A percentile compares a stretch with the other conserved stretches of the same genome.
Conservation (phyloP, 306 rosid species). For the Hippophae tibetana region DNA sequence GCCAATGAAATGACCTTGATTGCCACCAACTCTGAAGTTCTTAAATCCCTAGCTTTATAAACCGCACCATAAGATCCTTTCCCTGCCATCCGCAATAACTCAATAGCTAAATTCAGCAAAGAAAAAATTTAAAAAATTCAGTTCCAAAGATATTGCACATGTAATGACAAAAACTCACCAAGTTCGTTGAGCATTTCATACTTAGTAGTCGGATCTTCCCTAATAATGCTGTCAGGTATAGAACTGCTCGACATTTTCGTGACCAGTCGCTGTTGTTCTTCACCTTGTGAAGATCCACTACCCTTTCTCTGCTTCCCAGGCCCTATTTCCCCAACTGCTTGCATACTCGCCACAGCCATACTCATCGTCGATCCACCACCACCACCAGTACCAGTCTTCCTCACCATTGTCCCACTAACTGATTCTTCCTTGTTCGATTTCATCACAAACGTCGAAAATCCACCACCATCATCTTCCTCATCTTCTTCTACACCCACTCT, state of each 20-base stretch:
- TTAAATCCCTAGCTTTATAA: slow-evolving; percentile 87
- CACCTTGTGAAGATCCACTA: slow-evolving; percentile 50
- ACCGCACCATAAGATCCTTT: slow-evolving; percentile 98
- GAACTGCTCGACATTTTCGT: slow-evolving; percentile 77
- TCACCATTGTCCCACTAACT: slow-evolving; percentile 54
- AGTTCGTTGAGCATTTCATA: slow-evolving; percentile 95
- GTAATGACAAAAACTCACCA: slow-evolving; percentile 34
- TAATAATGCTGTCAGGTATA: slow-evolving; percentile 76
- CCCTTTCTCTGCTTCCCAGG: slow-evolving; percentile 65
- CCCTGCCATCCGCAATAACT: slow-evolving; percentile 40
- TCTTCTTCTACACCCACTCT: slow-evolving; percentile 21
- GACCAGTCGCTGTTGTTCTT: slow-evolving; percentile 45
- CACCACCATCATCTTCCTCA: slow-evolving; percentile 34
- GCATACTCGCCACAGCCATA: slow-evolving; percentile 93
- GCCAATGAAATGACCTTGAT: slow-evolving; percentile 82
- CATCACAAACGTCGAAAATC: slow-evolving; percentile 65
- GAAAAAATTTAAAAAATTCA: not conserved
- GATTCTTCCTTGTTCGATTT: slow-evolving; percentile 54
- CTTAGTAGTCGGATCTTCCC: slow-evolving; percentile 83
- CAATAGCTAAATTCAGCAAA: slow-evolving; percentile 3
- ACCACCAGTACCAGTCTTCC: slow-evolving; percentile 26
- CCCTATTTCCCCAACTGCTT: slow-evolving; percentile 57
- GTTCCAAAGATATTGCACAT: not conserved
- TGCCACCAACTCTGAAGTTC: slow-evolving; percentile 90
- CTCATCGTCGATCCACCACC: slow-evolving; percentile 57